phyloP scores from a whole-genome alignment of 139 green algal genomes.

The Coelastrella sp. region DNA sequence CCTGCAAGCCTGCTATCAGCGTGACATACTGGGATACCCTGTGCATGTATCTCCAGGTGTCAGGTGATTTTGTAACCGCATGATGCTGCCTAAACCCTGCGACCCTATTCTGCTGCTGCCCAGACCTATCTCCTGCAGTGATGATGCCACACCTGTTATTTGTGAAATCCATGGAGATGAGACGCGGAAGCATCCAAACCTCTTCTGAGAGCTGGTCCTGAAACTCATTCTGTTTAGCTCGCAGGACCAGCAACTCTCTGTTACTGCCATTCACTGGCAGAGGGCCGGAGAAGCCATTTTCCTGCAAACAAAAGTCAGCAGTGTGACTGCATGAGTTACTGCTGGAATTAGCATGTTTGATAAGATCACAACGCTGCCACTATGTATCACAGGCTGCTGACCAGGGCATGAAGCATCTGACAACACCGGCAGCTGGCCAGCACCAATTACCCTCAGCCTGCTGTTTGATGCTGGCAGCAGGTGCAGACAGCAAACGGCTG shows the following conservation, averaged over 20 bases:
- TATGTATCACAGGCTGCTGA: not conserved
- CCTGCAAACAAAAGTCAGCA: not conserved
- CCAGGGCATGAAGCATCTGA: not conserved
- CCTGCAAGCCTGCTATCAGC: too few relatives aligned
- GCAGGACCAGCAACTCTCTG: not conserved
- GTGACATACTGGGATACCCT: too few relatives aligned
- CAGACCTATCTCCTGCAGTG: not conserved
- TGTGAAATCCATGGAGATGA: conserved; percentile 21
- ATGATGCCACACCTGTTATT: conserved; percentile 40
- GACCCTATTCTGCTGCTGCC: not conserved
- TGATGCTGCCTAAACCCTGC: too few relatives aligned
- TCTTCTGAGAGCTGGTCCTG: not conserved
- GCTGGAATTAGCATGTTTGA: not conserved
- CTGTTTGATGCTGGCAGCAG: too few relatives aligned
- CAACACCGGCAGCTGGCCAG: not conserved
- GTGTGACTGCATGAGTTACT: not conserved
- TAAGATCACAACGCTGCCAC: not conserved
- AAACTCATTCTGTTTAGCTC: conserved; percentile 12
- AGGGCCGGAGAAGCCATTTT: conserved; percentile 31
- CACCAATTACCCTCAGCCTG: not conserved
- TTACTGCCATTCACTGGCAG: conserved; percentile 32
- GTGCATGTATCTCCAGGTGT: too few relatives aligned
- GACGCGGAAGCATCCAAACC: conserved; percentile 29
- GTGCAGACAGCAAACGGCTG: too few relatives aligned
- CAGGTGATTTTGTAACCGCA: too few relatives aligned